Evolutionary conservation across 306 rosid species (phyloP).

Genomic region (Cucurbita maxima): DNA sequence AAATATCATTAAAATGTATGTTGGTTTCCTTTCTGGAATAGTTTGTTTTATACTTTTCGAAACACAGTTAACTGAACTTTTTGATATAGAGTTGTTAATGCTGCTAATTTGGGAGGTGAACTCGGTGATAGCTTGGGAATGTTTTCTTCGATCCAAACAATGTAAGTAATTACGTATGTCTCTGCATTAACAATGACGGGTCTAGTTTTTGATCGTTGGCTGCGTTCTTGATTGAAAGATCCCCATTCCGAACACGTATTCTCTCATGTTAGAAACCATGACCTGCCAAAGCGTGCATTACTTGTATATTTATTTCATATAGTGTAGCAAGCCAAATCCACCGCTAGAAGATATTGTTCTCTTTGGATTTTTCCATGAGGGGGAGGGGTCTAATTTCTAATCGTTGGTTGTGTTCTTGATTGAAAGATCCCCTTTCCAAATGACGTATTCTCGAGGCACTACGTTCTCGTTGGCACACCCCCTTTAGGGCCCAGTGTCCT

Average conservation of each 20-base stretch:
- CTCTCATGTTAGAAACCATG: not conserved
- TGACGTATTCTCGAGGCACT: no score
- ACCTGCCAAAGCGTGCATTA: not conserved
- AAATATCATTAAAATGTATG: constrained; percentile 50
- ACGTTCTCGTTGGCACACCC: no score
- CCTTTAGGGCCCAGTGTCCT: no score
- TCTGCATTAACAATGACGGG: not conserved
- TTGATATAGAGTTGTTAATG: constrained; percentile 46
- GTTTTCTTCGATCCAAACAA: constrained; percentile 44
- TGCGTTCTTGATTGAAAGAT: not conserved
- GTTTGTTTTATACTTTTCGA: not conserved
- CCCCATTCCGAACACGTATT: not conserved
- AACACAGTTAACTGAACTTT: constrained; percentile 6
- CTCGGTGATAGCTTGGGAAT: constrained; percentile 52
- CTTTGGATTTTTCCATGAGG: no score
- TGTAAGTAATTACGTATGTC: constrained; percentile 37
- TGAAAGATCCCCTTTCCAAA: no score
- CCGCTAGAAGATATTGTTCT: no score
- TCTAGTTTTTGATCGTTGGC: not conserved
- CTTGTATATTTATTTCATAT: not conserved
- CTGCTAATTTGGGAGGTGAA: constrained; percentile 81
- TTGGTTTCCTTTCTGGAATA: constrained; percentile 5
- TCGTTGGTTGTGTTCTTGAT: no score
- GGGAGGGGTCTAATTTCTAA: no score
- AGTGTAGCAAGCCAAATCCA: no score